phyloP scores from a whole-genome alignment of 495 filamentous ascomycete genomes.

The Amphirosellinia nigrospora region DNA sequence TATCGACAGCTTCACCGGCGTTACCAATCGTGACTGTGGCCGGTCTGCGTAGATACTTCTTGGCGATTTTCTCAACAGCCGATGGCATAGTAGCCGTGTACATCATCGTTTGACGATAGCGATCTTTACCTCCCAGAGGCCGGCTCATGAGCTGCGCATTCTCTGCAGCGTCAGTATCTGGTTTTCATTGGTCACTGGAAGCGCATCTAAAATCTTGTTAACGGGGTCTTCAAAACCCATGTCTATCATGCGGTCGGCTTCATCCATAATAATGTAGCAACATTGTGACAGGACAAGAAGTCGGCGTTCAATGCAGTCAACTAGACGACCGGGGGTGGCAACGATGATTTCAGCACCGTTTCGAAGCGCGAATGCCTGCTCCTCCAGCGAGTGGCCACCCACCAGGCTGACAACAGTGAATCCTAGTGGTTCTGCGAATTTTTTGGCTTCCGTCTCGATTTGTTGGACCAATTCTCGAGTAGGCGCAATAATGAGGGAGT shows the following conservation, averaged over 20 bases:
- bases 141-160: conserved; percentile 82
- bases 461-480: conserved; percentile 99
- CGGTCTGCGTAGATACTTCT: conserved; percentile 92
- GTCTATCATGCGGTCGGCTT: conserved; percentile 99
- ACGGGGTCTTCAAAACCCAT: conserved; percentile 97
- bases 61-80: conserved; percentile 92
- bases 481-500: conserved; percentile 93
- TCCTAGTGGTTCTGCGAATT: conserved; percentile 88
- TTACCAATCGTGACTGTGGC: conserved; percentile 96
- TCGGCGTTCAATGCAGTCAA: conserved; percentile 95
- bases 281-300: conserved; percentile 92
- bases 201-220: conserved; percentile 97
- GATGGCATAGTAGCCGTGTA: conserved; percentile 99
- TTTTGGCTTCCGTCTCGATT: conserved; percentile 92
- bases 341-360: conserved; percentile 99
- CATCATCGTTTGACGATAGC: conserved; percentile 99
- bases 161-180: conserved; percentile 93
- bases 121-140: conserved; percentile 80
- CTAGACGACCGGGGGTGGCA: conserved; percentile 93
- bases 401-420: conserved; percentile 98
- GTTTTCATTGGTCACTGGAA: conserved; percentile 96
- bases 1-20: conserved; percentile 96
- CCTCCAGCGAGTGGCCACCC: conserved; percentile 93
- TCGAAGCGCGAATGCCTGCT: conserved; percentile 91
- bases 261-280: conserved; percentile 96